phyloP scores from a whole-genome alignment of 192 early-diverging fungal genomes.

The Gonapodya prolifera region DNA sequence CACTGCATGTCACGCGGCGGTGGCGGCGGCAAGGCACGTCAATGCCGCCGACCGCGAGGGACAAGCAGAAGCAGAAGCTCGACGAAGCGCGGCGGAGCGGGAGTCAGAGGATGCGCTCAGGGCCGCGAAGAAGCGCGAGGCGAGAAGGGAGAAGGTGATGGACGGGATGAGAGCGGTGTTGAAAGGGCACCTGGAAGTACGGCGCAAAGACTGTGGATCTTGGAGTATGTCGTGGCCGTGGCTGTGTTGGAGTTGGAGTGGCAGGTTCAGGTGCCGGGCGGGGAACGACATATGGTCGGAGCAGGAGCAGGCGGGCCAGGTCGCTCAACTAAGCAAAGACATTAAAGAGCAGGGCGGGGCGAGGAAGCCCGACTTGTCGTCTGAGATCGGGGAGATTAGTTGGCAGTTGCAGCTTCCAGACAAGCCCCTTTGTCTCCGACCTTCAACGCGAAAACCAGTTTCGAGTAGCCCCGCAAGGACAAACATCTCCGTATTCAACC shows the following conservation, averaged over 20 bases:
- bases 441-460: not conserved
- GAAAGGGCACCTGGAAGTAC: not conserved
- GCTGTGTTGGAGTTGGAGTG: not conserved
- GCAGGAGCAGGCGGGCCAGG: not conserved
- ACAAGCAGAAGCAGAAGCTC: not conserved
- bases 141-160: not conserved
- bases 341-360: not conserved
- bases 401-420: not conserved
- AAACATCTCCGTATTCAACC: not conserved
- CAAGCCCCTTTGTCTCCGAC: not conserved
- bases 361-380: not conserved
- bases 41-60: no score
- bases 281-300: not conserved
- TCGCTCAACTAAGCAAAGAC: not conserved
- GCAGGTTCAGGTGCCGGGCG: not conserved
- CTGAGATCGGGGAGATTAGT: not conserved
- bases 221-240: no score
- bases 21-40: no score
- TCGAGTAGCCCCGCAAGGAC: not conserved
- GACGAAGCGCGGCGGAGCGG: not conserved
- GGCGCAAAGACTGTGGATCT: not conserved
- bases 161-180: not conserved
- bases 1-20: no score
- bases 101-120: not conserved
- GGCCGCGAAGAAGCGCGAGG: not conserved